Percentiles rank a stretch among this genome's conserved stretches.
These are phyloP conservation scores for Populus pruinosa DNA, from an alignment of 345 rosid species.

Conservation along the genomic window DNA sequence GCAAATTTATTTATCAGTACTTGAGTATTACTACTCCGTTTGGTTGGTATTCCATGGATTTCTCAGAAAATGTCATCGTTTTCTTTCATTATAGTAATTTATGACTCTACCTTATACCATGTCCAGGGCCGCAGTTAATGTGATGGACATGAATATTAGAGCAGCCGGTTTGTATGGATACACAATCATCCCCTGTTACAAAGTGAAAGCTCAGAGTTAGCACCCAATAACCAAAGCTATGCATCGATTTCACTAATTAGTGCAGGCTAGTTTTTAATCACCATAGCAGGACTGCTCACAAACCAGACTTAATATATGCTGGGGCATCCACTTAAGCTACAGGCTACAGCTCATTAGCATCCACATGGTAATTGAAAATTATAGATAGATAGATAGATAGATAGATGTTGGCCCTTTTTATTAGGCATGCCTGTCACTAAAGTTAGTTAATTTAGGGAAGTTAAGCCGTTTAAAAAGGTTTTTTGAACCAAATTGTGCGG, in stretches of 20 bases:
- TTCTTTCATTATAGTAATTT: neutral
- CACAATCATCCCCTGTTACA: slow-evolving; percentile 82
- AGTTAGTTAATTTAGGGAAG: slow-evolving; percentile 48
- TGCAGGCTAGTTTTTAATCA: neutral
- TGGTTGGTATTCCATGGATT: neutral
- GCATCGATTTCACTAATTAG: neutral
- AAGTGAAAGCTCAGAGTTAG: neutral
- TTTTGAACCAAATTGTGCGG: slow-evolving; percentile 12
- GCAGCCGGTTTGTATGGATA: slow-evolving; percentile 88
- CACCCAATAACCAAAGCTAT: neutral
- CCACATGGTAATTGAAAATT: slow-evolving; percentile 1
- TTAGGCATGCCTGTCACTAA: slow-evolving; percentile 41
- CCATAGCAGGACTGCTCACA: neutral
- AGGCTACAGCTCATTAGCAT: no score
- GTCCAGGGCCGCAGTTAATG: slow-evolving; percentile 86
- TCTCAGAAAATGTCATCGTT: neutral
- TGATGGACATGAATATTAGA: slow-evolving; percentile 71
- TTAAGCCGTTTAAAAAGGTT: slow-evolving; percentile 26
- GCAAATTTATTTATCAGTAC: no score
- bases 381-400: slow-evolving; percentile 11
- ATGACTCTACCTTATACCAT: slow-evolving; percentile 68
- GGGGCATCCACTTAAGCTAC: no score
- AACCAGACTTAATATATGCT: neutral
- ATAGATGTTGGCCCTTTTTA: slow-evolving; percentile 13
- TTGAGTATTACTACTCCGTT: no score